Evolutionary conservation across 1,284 basidiomycete species (phyloP), one percentile per base, ranked within the genome.

Genomic region (Mycena sp.): DNA sequence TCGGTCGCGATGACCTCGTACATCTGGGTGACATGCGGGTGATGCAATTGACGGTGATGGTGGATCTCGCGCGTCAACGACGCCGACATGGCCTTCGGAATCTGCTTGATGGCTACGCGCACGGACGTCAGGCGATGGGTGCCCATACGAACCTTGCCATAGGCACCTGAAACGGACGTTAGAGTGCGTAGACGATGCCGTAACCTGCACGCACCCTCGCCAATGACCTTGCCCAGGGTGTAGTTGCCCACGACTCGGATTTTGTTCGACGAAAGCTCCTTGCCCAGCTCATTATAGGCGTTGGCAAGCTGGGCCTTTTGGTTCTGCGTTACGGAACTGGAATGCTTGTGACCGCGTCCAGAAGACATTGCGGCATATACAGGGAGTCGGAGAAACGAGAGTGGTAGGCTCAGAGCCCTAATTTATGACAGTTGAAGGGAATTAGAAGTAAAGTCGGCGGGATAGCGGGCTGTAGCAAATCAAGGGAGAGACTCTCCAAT

Each of bases 1-100:
- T 99, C 98, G 1, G 98, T 99, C 14, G 96, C 97, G 72, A 99
- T 94, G 72, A 99, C 95, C 78, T 99, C 98, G 81, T 93, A 98
- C 74, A 99, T 90, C 75, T 98, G 95, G 30, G 95, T 93, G 72
- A 99, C 88, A 74, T 98, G 88, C 0, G 95, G 95, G 73, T 99
- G 97, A 74, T 98, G 97, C 9, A 99, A 86, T 50, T 95, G 90
- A 30, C 98, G 92, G 79, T 99, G 98, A 73, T 99, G 97, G 74
- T 99, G 97, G 62, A 99, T 97, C 80, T 99, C 98, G 67, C 98
- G 88, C 14, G 96, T 99, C 51, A 99, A 86, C 48, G 94, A 87
- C 26, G 95, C 84, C 51, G 95, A 94, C 81, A 94, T 88, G 61
- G 88, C 87, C 78, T 99, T 99, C 37, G 97, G 95, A 66, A 99